phyloP scores from a whole-genome alignment of 2,329 filamentous ascomycete species.

The Ophiocordyceps sinensis region DNA sequence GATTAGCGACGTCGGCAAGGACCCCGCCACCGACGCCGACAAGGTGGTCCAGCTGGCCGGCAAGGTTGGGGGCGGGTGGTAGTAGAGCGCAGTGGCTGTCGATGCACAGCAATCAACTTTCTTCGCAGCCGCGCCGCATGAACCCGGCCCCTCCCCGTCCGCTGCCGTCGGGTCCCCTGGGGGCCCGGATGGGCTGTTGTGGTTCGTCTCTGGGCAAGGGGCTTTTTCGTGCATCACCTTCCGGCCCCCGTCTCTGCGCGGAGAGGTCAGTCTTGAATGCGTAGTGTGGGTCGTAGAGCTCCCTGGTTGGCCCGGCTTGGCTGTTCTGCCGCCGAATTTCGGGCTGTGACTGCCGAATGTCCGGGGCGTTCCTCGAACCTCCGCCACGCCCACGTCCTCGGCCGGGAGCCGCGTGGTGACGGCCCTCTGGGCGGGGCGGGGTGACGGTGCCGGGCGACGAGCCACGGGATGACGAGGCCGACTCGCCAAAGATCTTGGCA shows the following conservation, averaged over 20 bases:
- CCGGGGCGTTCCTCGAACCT: constrained; percentile 10
- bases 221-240: constrained; percentile 17
- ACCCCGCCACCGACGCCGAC: constrained; percentile 53
- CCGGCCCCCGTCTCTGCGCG: constrained; percentile 26
- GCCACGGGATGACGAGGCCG: constrained; percentile 36
- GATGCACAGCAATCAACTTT: constrained; percentile 13
- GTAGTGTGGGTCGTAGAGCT: constrained; percentile 68
- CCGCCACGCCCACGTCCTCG: constrained; percentile 31
- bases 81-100: constrained; percentile 33
- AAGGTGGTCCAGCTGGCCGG: constrained; percentile 78
- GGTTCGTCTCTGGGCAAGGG: constrained; percentile 41
- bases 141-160: constrained; percentile 71
- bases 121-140: constrained; percentile 40
- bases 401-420: constrained; percentile 23
- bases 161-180: constrained; percentile 63
- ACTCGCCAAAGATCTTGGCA: constrained; percentile 70
- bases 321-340: constrained; percentile 10
- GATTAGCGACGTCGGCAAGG: constrained; percentile 86
- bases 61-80: constrained; percentile 92
- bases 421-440: constrained; percentile 32
- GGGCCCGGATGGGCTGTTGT: constrained; percentile 56
- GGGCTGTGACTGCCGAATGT: constrained; percentile 4
- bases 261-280: constrained; percentile 45
- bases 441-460: constrained; percentile 47
- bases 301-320: constrained; percentile 23